Percentiles rank a stretch among this genome's conserved stretches.
phyloP scores from a whole-genome alignment of 2,329 filamentous ascomycete species.

The Periconia sp. region DNA sequence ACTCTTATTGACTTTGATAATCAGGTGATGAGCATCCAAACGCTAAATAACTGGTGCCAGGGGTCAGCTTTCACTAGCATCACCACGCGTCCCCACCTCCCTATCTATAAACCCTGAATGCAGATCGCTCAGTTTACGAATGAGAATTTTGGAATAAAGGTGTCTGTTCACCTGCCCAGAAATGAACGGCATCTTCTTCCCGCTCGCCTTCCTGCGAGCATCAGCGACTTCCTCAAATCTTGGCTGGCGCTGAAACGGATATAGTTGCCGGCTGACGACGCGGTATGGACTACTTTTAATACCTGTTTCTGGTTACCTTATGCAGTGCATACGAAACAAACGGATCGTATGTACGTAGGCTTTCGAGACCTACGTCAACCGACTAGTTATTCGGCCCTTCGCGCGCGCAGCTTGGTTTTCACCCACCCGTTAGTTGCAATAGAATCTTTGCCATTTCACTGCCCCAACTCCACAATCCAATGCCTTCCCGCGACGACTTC shows the following conservation, averaged over 20 bases:
- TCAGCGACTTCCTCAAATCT: not conserved
- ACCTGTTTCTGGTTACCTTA: not conserved
- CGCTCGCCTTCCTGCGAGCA: not conserved
- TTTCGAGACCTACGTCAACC: not conserved
- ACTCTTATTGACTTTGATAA: too few species aligned
- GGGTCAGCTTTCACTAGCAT: too few species aligned
- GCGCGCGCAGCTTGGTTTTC: not conserved
- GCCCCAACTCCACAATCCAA: not conserved
- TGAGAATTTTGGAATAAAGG: too few species aligned
- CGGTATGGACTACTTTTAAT: not conserved
- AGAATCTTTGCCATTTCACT: not conserved
- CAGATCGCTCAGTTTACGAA: too few species aligned
- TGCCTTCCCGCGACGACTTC: constrained; percentile 8
- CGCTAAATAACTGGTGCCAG: too few species aligned
- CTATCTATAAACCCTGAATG: too few species aligned
- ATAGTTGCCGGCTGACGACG: not conserved
- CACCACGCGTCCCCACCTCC: too few species aligned
- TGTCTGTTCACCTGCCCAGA: not conserved
- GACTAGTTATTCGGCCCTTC: not conserved
- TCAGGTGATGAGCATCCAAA: too few species aligned
- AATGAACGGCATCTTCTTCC: not conserved
- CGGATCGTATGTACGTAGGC: too few species aligned
- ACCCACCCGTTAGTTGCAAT: not conserved
- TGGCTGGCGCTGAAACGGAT: not conserved
- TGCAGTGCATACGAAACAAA: too few species aligned